Evolutionary conservation across 495 filamentous ascomycete species (phyloP).

Genomic region (Tuber borchii): DNA sequence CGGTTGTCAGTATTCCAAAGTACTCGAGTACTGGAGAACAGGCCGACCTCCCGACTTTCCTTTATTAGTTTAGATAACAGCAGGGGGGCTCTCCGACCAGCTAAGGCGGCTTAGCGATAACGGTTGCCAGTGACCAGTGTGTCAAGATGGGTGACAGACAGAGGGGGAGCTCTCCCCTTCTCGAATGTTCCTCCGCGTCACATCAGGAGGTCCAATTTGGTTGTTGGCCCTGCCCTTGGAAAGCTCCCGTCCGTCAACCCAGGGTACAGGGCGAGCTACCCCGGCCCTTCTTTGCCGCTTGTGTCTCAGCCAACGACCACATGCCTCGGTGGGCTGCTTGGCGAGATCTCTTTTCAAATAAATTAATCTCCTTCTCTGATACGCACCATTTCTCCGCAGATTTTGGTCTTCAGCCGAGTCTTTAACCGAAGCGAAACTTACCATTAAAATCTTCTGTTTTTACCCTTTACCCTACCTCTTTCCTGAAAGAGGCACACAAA

Average conservation of each 20-base stretch:
- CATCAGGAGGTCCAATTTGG: background rate
- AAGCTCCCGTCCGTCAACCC: background rate
- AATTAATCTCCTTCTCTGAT: conserved; percentile 27
- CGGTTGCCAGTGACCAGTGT: background rate
- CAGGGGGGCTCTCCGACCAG: background rate
- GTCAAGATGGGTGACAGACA: background rate
- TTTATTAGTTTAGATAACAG: conserved; percentile 1
- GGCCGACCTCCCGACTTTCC: conserved; percentile 5
- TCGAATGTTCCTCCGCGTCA: conserved; percentile 3
- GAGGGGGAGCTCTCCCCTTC: background rate
- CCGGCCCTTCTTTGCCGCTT: background rate
- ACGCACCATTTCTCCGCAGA: conserved; percentile 23
- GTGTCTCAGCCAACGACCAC: background rate
- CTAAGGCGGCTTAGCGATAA: background rate
- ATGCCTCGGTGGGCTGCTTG: conserved; percentile 2
- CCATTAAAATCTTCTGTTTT: conserved; percentile 1
- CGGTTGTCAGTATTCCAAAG: background rate
- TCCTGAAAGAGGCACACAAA: background rate
- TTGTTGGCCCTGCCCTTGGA: background rate
- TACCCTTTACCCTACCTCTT: background rate
- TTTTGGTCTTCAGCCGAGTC: conserved; percentile 21
- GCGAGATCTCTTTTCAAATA: conserved; percentile 35
- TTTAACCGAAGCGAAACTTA: conserved; percentile 29
- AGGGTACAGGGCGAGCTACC: conserved; percentile 1
- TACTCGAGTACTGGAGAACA: background rate